A percentile compares a stretch with the other conserved stretches of the same genome.
Evolutionary conservation across 2,329 filamentous ascomycete genomes (phyloP).

Genomic region (Blumeria graminis): DNA sequence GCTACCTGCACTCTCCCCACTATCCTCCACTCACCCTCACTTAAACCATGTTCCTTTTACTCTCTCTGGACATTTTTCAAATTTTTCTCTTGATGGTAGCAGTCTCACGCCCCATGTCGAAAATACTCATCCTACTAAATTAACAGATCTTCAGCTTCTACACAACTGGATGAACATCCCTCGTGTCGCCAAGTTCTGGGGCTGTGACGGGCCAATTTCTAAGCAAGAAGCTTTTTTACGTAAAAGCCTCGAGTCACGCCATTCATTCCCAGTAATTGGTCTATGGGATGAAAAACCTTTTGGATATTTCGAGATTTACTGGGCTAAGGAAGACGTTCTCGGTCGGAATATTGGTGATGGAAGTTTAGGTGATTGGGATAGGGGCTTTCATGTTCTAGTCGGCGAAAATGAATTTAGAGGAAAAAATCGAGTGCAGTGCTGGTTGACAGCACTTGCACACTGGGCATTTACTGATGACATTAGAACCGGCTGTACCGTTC

Average conservation of each 20-base stretch:
- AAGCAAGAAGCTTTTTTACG: conserved; percentile 45
- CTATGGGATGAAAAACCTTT: conserved; percentile 91
- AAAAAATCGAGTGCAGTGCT: conserved; percentile 46
- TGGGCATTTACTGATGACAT: conserved; percentile 57
- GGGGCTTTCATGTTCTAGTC: conserved; percentile 69
- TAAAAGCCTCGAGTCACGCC: conserved; percentile 35
- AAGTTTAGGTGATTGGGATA: conserved; percentile 52
- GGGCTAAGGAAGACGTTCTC: conserved; percentile 78
- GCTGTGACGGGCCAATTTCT: conserved; percentile 29
- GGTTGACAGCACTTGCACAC: conserved; percentile 73
- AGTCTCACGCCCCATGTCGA: conserved; percentile 19
- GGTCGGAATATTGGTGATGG: conserved; percentile 44
- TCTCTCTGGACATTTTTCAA: conserved; percentile 14
- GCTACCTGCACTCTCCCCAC: conserved; percentile 14
- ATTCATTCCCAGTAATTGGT: conserved; percentile 78
- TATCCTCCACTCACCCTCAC: conserved; percentile 15
- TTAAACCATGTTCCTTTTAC: conserved; percentile 6
- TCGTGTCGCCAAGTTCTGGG: conserved; percentile 72
- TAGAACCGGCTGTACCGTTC: conserved; percentile 56
- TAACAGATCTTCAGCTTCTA: conserved; percentile 41
- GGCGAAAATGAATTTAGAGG: conserved; percentile 85
- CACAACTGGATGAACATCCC: conserved; percentile 75
- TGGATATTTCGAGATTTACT: conserved; percentile 95
- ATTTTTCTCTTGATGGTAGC: conserved; percentile 16
- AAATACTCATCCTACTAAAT: conserved; percentile 9